Conservation (phyloP, 2,329 filamentous ascomycete genomes). For the Verticillium nubilum region DNA sequence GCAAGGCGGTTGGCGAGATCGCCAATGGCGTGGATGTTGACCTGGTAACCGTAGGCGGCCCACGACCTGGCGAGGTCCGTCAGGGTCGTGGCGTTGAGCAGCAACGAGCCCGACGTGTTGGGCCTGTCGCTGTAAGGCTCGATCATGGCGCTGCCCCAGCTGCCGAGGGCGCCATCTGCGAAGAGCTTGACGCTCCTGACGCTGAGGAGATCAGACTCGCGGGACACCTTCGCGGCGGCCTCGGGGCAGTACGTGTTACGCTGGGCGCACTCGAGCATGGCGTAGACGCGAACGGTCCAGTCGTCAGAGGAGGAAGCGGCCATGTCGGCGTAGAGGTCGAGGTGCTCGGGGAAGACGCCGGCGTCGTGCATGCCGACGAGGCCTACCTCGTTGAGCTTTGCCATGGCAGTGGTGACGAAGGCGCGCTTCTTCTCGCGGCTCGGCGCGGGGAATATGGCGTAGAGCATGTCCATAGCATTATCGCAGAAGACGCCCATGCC, state of each 20-base stretch:
- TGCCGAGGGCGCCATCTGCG: constrained; percentile 62
- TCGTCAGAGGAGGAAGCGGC: constrained; percentile 30
- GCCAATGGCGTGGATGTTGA: constrained; percentile 69
- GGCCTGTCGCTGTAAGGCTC: constrained; percentile 63
- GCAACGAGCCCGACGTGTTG: constrained; percentile 56
- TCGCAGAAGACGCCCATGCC: constrained; percentile 67
- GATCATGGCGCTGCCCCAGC: constrained; percentile 68
- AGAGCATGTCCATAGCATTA: constrained; percentile 63
- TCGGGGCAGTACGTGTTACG: constrained; percentile 59
- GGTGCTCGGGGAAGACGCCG: constrained; percentile 49
- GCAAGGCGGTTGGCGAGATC: constrained; percentile 63
- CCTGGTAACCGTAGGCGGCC: constrained; percentile 57
- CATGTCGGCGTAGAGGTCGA: constrained; percentile 49
- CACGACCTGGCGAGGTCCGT: constrained; percentile 49
- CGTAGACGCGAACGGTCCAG: constrained; percentile 60
- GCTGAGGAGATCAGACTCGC: constrained; percentile 45
- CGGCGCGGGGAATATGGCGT: constrained; percentile 51
- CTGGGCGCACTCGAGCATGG: constrained; percentile 62
- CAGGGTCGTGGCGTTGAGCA: constrained; percentile 59
- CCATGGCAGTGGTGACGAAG: constrained; percentile 57
- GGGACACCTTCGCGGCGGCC: constrained; percentile 36
- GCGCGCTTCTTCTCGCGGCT: constrained; percentile 42
- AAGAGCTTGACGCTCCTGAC: constrained; percentile 65
- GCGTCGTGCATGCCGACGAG: constrained; percentile 67
- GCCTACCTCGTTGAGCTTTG: constrained; percentile 56